Base-by-base conservation (phyloP, 2,329 filamentous ascomycete species). In the Onygena corvina region DNA sequence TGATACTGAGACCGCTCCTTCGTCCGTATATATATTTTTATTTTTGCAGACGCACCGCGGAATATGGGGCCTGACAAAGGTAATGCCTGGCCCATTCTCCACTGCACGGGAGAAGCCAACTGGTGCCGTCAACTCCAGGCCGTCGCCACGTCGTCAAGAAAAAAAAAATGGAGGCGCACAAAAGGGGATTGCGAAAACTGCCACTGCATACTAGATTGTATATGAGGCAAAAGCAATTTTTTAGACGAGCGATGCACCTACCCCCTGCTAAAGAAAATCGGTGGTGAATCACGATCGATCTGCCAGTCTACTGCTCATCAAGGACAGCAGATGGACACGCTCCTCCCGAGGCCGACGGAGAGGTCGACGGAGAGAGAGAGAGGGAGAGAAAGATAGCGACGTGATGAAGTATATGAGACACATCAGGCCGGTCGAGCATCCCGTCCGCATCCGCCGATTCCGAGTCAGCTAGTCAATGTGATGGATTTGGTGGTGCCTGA, bases 241-340 rank as follows among this genome's bases (percentile, higher is more conserved):
- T 40, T 16, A 16, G 11, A 36, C 12, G 34, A 11, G 34, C 18
- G 34, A 18, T 36, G 34, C 34, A 36, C 11, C 21, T 8, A 36
- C 34, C 3, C 14, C 6, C 16, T 3, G 16, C n/a, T n/a, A n/a
- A n/a, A n/a, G n/a, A n/a, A n/a, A n/a, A n/a, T n/a, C n/a, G n/a
- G n/a, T n/a, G n/a, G n/a, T n/a, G n/a, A n/a, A n/a, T n/a, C n/a
- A n/a, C n/a, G n/a, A n/a, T n/a, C n/a, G 36, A 42, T 42, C 36
- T n/a, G 27, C 36, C 21, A 25, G 20, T 42, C 36, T 42, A 42
- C 36, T 42, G 21, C 36, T 42, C 36, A 42, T 42, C 36, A 42
- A 18, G 16, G 14, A 36, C 14, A 18, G 16, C 16, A 18, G n/a
- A 18, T 11, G 7, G n/a, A n/a, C n/a, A n/a, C n/a, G n/a, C n/a